A percentile compares a stretch with the other conserved stretches of the same genome.
These are phyloP conservation scores for Raffaelea arxii DNA, from an alignment of 2,329 filamentous ascomycete species.

Conservation along the genomic window DNA sequence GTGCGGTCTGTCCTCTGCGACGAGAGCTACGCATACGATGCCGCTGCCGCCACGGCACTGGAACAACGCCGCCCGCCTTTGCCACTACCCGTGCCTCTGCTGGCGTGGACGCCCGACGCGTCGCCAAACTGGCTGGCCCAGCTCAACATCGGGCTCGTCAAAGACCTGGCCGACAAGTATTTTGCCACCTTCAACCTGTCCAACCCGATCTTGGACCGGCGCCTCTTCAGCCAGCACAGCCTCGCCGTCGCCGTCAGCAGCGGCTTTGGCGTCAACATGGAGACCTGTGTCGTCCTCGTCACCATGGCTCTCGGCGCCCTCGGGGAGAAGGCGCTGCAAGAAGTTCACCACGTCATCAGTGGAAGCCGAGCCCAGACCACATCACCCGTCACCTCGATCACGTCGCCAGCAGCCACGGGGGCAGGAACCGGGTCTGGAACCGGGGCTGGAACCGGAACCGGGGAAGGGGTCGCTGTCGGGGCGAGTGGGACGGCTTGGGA, in stretches of 20 bases:
- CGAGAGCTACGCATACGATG: constrained; percentile 6
- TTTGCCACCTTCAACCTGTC: constrained; percentile 45
- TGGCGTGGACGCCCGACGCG: constrained; percentile 25
- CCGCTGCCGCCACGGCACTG: constrained; percentile 27
- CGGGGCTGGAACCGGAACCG: too few relatives aligned
- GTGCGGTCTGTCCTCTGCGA: neutral
- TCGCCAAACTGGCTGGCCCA: constrained; percentile 32
- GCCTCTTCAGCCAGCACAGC: constrained; percentile 39
- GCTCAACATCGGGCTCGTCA: constrained; percentile 36
- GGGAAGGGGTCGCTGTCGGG: neutral
- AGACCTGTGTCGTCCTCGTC: constrained; percentile 39
- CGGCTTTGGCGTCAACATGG: constrained; percentile 39
- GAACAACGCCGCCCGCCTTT: constrained; percentile 35
- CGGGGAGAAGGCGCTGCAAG: constrained; percentile 36
- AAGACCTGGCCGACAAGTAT: constrained; percentile 41
- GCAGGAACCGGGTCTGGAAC: too few relatives aligned
- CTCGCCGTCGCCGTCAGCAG: constrained; percentile 37
- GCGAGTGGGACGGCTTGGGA: constrained; percentile 7
- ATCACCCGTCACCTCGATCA: too few relatives aligned
- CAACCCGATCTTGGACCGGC: constrained; percentile 41
- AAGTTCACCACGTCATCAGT: constrained; percentile 36
- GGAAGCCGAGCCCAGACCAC: too few relatives aligned
- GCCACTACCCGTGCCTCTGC: constrained; percentile 22
- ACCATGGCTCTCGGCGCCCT: constrained; percentile 42
- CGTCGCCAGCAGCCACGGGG: too few relatives aligned